These are phyloP conservation scores for Penicillium sp. DNA, from an alignment of 2,329 filamentous ascomycete species.

Conservation along the genomic window DNA sequence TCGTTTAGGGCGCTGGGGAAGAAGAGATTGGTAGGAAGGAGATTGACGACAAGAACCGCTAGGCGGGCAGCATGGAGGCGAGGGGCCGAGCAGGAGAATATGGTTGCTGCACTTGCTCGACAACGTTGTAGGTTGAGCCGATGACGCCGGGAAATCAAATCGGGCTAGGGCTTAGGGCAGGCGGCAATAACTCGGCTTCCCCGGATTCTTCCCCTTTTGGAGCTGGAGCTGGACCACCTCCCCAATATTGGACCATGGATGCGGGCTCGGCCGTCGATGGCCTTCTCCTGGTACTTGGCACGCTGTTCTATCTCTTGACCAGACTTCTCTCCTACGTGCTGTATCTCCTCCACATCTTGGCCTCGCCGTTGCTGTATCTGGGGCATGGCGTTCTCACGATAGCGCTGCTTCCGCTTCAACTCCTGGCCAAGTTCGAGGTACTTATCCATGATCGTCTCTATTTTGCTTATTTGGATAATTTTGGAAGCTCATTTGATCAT, in stretches of 20 bases:
- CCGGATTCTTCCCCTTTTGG: conserved; percentile 13
- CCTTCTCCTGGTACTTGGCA: conserved; percentile 6
- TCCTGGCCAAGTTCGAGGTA: conserved; percentile 59
- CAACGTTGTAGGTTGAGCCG: conserved; percentile 11
- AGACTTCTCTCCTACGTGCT: conserved; percentile 19
- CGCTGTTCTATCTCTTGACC: conserved; percentile 9
- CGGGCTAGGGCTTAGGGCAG: conserved; percentile 26
- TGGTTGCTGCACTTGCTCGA: conserved; percentile 7
- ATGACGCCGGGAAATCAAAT: conserved; percentile 22
- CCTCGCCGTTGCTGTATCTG: conserved; percentile 51
- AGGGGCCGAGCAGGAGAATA: conserved; percentile 10
- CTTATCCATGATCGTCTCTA: neutral
- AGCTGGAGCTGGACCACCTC: neutral
- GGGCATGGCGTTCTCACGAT: conserved; percentile 42
- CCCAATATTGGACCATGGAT: neutral
- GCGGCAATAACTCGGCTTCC: conserved; percentile 16
- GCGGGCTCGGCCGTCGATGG: conserved; percentile 1
- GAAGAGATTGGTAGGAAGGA: conserved; percentile 4
- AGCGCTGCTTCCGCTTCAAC: conserved; percentile 48
- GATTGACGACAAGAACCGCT: conserved; percentile 12
- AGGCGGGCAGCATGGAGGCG: conserved; percentile 26
- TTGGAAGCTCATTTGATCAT: conserved; percentile 1
- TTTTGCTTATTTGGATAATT: neutral
- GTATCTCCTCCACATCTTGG: conserved; percentile 39
- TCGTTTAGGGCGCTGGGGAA: conserved; percentile 4